Evolutionary conservation across 345 rosid species (phyloP), one percentile per base, ranked within the genome.

Genomic region (Viola odorata): DNA sequence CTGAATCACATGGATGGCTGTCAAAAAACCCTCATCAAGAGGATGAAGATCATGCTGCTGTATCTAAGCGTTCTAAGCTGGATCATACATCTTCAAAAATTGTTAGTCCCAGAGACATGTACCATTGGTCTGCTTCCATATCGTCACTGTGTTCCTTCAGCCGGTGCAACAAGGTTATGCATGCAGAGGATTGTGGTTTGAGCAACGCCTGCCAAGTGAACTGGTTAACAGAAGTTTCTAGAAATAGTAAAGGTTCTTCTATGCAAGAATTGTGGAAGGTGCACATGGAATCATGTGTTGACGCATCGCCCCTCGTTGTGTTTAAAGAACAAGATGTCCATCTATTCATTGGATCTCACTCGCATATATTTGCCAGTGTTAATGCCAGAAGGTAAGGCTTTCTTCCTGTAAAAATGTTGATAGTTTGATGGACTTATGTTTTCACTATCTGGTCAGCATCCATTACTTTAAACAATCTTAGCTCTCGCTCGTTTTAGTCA

Each of bases 281-380:
- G 81, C 75, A 74, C 71, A 80, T 88, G 97, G 90, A 76, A 61
- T 88, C 97, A 60, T 94, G 99, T 67, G 91, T 90, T 64, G 99
- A 94, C 80, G 95, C 96, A 60, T 94, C 99, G 0, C 96, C 95
- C 37, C 77, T 90, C 49, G 57, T 88, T 50, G 95, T 89, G 50
- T 68, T 82, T 60, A 83, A 73, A 69, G 76, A 77, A 54, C 75
- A 80, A 0, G 84, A 90, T 69, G 56, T 80, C 55, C 88, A 78
- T 82, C 54, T 90, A 45, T 84, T 94, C 75, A 77, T 90, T 75
- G 99, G 99, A 70, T 90, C 99, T 60, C 99, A 94, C 72, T 82
- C 97, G 3, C 77, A 75, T 45, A 87, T 76, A 54, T 90, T 94
- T 74, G 62, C 78, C 8, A 81, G 97, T 63, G 55, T 90, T 58